phyloP scores from a whole-genome alignment of 1,284 basidiomycete species.

The Inonotus obliquus region DNA sequence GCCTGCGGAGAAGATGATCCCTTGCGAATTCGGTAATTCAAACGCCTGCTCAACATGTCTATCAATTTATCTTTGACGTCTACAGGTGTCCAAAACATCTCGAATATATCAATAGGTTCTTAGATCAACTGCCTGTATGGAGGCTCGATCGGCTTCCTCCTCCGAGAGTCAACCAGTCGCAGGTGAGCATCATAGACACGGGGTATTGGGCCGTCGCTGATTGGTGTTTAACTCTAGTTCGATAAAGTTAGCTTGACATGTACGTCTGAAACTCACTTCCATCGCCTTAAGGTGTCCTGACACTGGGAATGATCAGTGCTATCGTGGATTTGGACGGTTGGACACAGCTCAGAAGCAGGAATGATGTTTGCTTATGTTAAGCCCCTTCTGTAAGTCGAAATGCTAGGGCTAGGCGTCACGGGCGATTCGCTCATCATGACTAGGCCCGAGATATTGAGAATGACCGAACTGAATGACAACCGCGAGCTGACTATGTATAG shows the following conservation, averaged over 20 bases:
- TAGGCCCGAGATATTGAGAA: constrained; percentile 73
- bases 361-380: constrained; percentile 72
- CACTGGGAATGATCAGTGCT: constrained; percentile 45
- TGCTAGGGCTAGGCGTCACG: neutral
- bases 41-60: neutral
- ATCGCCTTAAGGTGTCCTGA: constrained; percentile 3
- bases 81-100: constrained; percentile 54
- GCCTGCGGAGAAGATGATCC: constrained; percentile 68
- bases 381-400: constrained; percentile 61
- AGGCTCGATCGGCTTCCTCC: constrained; percentile 77
- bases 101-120: constrained; percentile 49
- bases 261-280: constrained; percentile 32
- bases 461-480: constrained; percentile 79
- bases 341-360: constrained; percentile 62
- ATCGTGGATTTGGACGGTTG: constrained; percentile 75
- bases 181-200: constrained; percentile 34
- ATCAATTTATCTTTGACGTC: neutral
- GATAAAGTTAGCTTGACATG: constrained; percentile 82
- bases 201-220: neutral
- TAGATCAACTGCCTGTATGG: constrained; percentile 58
- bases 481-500: constrained; percentile 70
- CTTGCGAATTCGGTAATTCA: constrained; percentile 37
- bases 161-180: constrained; percentile 73
- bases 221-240: constrained; percentile 43
- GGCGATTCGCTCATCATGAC: neutral